Conservation (phyloP, 805 yeast genomes). For the Myxozyma neotropica region DNA sequence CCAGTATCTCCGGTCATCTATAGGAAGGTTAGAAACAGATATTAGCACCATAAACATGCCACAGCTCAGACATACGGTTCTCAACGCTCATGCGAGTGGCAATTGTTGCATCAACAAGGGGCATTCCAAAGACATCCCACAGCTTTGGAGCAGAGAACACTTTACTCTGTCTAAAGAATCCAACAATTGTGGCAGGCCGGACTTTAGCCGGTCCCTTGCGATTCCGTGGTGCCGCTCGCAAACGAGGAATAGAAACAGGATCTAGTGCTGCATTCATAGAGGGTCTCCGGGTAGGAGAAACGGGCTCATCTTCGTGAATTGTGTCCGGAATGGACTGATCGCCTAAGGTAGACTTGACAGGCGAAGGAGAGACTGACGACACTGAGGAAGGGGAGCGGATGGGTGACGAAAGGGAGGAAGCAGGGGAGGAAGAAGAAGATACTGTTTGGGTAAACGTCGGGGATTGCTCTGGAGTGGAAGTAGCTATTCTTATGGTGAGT, state of each 20-base stretch:
- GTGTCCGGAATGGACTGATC: conserved; percentile 11
- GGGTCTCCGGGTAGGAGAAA: not conserved
- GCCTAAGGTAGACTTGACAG: not conserved
- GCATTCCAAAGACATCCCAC: conserved; percentile 34
- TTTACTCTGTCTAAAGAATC: conserved; percentile 27
- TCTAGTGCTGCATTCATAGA: not conserved
- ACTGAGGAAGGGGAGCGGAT: conserved; percentile 2
- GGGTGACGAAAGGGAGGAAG: conserved; percentile 9
- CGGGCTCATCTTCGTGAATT: conserved; percentile 11
- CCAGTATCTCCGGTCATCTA: conserved; percentile 31
- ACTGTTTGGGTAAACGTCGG: not conserved
- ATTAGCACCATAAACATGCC: too few species aligned
- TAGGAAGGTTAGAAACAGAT: not conserved
- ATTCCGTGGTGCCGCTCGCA: conserved; percentile 15
- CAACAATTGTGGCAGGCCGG: conserved; percentile 30
- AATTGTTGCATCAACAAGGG: conserved; percentile 33
- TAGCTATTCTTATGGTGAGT: not conserved
- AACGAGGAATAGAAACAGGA: not conserved
- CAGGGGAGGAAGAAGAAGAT: conserved; percentile 6
- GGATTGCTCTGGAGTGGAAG: not conserved
- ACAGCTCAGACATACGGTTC: conserved; percentile 19
- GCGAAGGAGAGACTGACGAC: conserved; percentile 13
- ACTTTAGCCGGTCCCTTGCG: conserved; percentile 11
- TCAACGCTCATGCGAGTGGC: conserved; percentile 25
- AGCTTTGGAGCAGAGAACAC: conserved; percentile 11